Conservation (phyloP, 345 rosid species). For the Gynandropsis gynandra region DNA sequence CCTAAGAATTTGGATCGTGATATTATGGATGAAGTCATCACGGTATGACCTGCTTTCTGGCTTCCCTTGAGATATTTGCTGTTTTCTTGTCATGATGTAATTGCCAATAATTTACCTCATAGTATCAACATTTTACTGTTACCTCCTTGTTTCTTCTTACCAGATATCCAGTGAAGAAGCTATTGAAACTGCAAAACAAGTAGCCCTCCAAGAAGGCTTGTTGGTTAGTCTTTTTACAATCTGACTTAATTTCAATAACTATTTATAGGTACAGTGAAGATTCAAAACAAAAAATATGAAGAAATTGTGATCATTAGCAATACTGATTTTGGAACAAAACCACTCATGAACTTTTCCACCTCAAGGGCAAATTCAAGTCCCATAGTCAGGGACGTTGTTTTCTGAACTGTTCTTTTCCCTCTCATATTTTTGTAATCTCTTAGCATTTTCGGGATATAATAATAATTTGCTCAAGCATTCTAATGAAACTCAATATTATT, state of each 20-base stretch:
- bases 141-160: slow-evolving; percentile 3
- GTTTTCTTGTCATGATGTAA: not conserved
- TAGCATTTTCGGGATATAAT: no score
- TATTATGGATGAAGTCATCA: slow-evolving; percentile 77
- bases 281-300: no score
- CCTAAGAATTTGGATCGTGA: slow-evolving; percentile 72
- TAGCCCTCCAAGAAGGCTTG: slow-evolving; percentile 95
- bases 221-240: slow-evolving; percentile 50
- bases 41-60: slow-evolving; percentile 34
- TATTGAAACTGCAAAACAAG: slow-evolving; percentile 81
- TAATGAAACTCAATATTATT: not conserved
- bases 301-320: not conserved
- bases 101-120: no score
- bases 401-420: no score
- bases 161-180: slow-evolving; percentile 57
- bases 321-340: no score
- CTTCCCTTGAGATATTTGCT: not conserved
- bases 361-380: no score
- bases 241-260: not conserved
- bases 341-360: no score
- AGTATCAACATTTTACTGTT: not conserved
- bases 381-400: no score
- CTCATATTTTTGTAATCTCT: no score
- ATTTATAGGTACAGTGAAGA: not conserved
- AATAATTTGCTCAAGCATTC: no score